These are phyloP conservation scores for Globisporangium heterothallicum DNA, from an alignment of 352 stramenopile species.

Conservation along the genomic window DNA sequence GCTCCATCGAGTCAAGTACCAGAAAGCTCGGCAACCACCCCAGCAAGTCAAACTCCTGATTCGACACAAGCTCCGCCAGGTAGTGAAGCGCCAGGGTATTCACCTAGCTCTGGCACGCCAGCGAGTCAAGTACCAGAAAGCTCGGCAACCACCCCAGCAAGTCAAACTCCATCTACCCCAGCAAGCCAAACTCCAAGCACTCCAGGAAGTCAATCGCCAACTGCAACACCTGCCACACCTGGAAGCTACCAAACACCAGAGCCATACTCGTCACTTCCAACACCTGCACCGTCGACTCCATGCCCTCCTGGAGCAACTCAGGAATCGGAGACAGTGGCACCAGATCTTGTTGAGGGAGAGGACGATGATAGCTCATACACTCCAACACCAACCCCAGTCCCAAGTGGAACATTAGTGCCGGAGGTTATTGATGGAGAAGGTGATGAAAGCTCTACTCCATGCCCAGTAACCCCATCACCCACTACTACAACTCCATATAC, in stretches of 20 bases:
- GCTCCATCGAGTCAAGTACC: background rate
- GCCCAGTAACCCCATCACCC: background rate
- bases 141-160: background rate
- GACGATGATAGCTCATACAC: background rate
- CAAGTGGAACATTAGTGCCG: too few relatives aligned
- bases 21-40: background rate
- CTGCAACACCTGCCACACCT: too few relatives aligned
- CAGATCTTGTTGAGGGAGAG: background rate
- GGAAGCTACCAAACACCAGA: background rate
- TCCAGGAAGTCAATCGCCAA: background rate
- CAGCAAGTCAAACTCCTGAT: background rate
- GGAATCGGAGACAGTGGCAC: background rate
- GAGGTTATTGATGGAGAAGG: background rate
- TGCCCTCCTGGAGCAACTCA: background rate
- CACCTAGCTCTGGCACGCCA: background rate
- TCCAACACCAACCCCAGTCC: background rate
- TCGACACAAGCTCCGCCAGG: too few relatives aligned
- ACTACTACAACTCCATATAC: background rate
- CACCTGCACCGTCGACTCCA: background rate
- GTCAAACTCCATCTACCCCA: background rate
- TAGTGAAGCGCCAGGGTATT: background rate
- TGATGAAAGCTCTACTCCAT: background rate
- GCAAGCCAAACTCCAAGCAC: background rate
- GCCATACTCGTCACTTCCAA: background rate
- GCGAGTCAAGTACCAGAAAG: background rate